These are phyloP conservation scores for Lyophyllum decastes DNA, from an alignment of 768 basidiomycete species.

Conservation along the genomic window DNA sequence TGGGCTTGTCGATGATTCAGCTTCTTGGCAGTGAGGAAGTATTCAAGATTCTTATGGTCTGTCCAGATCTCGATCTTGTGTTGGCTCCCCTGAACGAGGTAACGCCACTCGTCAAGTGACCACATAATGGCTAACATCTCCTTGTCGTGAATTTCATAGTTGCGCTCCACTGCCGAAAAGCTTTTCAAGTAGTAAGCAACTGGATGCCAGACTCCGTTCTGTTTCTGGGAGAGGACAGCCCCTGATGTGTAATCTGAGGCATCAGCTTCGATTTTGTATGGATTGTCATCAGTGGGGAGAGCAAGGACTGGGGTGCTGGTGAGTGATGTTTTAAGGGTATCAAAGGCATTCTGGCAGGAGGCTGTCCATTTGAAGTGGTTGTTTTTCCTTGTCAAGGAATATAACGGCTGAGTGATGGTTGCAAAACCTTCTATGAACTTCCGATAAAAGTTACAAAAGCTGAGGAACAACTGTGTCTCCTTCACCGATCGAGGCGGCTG, in stretches of 20 bases:
- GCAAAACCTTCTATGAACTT: slow-evolving; percentile 2
- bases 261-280: slow-evolving; percentile 23
- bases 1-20: slow-evolving; percentile 42
- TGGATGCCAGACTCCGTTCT: slow-evolving; percentile 30
- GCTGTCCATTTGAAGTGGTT: background rate
- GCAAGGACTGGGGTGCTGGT: background rate
- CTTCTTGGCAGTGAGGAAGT: slow-evolving; percentile 39
- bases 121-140: slow-evolving; percentile 48
- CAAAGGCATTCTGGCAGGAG: background rate
- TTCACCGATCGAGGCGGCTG: background rate
- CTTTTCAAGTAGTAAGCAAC: slow-evolving; percentile 37
- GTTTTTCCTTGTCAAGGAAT: no score
- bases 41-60: slow-evolving; percentile 43
- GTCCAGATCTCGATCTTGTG: slow-evolving; percentile 29
- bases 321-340: background rate
- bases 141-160: slow-evolving; percentile 53
- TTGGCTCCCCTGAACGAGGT: slow-evolving; percentile 21
- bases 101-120: slow-evolving; percentile 26
- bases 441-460: slow-evolving; percentile 7
- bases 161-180: slow-evolving; percentile 34
- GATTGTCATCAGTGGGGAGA: background rate
- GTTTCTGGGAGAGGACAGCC: slow-evolving; percentile 26
- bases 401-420: background rate
- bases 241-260: slow-evolving; percentile 32
- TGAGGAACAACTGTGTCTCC: slow-evolving; percentile 1